Base-by-base conservation (phyloP, 371 early-diverging fungal genomes). In the Batkoa obscura region DNA sequence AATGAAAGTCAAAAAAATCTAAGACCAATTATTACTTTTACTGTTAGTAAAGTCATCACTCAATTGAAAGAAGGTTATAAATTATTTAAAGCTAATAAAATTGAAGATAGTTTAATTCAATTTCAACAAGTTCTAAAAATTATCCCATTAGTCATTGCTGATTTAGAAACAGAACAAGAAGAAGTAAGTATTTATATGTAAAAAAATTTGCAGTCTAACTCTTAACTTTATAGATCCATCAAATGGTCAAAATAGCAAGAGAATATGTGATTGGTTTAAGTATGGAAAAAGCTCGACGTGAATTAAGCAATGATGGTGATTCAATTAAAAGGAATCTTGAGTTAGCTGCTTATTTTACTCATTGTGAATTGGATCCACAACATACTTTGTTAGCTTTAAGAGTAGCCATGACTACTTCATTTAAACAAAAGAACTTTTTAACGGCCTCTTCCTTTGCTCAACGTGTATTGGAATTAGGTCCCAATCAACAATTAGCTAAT, bases 281-380 rank as follows among this genome's bases (percentile, higher is more conserved):
- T 15, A 78, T 94, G 70, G 94, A 92, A 63, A 72, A 81, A 53
- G 73, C 70, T 49, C 81, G 91, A n/a, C 73, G 80, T 50, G 68
- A 74, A 31, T 64, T 76, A 35, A 59, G 70, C 36, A 65, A 66
- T n/a, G 65, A 66, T 39, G 62, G 65, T 45, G 79, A 73, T 15
- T 70, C 71, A 9, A 68, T 77, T 34, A 76, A 81, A 59, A 79
- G 86, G 13, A 77, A 78, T 39, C 62, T 94, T 9, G 95, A 92
- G 63, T 73, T 97, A 45, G 89, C 93, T 1, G 87, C 88, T 3
- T 94, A 92, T 70, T 94, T 94, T 63, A 86, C 97, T 2, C 85
- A 90, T 59, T 88, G 90, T 66, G 74, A 86, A 56, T 72, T 97
- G 45, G 87, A 91, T 58, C 79, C 84, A 1, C 73, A 79, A 15